Base-by-base conservation (phyloP, 352 stramenopile species). In the Pythium dissotocum region DNA sequence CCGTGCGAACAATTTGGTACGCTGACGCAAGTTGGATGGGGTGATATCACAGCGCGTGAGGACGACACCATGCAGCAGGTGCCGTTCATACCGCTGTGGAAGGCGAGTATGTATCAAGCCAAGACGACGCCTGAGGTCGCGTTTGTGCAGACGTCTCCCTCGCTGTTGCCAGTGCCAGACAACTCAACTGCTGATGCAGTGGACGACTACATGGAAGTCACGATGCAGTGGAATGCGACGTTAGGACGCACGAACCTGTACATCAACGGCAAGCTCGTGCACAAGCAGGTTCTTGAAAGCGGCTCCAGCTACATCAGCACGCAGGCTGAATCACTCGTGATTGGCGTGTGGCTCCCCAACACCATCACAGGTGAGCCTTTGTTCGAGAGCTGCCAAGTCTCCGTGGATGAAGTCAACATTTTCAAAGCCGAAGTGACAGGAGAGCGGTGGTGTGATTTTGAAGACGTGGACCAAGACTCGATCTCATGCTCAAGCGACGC, bases 311-410 rank as follows among this genome's bases (percentile, higher is more conserved):
- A 26, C 13, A 38, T 58, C 21, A 63, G 42, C 21, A 36, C 0
- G 63, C 9, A 21, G 74, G 58, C 60, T 42, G 73, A 18, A 38
- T 81, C 30, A 0, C 58, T 92, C 7, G 84, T 81, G 0, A 67
- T 90, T 7, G 81, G 83, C 30, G 78, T 90, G 3, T 92, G 82
- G 82, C 88, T 92, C 57, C 84, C 84, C 1, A 90, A 92, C 49
- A 79, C 82, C 8, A 72, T 82, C 8, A 82, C 84, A 8, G 84
- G 84, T 0, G 70, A 86, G 28, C 84, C 84, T 2, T 62, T 79
- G 8, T 92, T 92, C 49, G 63, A 65, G 1, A 78, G 77, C 0
- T 92, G 84, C 38, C 53, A 71, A 6, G 79, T 84, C 1, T 67
- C 80, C 1, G 70, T 92, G 0, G 80, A 85, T 46, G 36, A 79